Base-by-base conservation (phyloP, 1,284 basidiomycete species). In the Jaminaea rosea region DNA sequence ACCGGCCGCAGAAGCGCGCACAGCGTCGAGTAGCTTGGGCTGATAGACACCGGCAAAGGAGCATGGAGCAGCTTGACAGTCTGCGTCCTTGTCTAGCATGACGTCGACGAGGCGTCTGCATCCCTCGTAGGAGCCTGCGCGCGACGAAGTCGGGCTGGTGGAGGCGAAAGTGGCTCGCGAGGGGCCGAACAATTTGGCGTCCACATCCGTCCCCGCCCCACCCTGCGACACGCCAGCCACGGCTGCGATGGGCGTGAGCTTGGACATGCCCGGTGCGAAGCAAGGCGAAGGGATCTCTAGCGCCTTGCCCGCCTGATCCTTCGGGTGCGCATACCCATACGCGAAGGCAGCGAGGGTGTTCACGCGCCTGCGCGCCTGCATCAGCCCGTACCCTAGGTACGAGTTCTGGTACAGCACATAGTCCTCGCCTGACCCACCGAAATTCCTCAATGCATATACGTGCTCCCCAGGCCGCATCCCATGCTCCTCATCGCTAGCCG, bases 21-120 rank as follows among this genome's bases (percentile, higher is more conserved):
- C 97, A 4, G 88, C 86, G 60, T 93, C 86, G 60, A 88, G 80
- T 26, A 97, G 80, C n/a, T 86, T 86, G 1, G 93, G 94, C 75
- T 97, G 93, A 78, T 98, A 97, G 26, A 96, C 89, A 31, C 93
- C 93, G 63, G 89, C 86, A 78, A 98, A 98, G 1, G 92, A 90
- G 75, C 93, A 98, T 87, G 88, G 64, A 84, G 79, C 66, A 84
- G 83, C 31, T 1, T 53, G 26, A 76, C 94, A 97, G 47, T 90
- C 81, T 82, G 90, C 84, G 67, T 98, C 88, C 78, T 98, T 98
- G 46, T 89, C 90, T 81, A 98, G 85, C 59, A 94, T 87, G 53
- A 97, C 79, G 76, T 94, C 84, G 42, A 97, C 78, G 6, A 96
- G 75, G 44, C 87, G 78, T 59, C 85, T 83, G 76, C 93, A 97